Evolutionary conservation across 2,329 filamentous ascomycete genomes (phyloP), one percentile per base, ranked within the genome.

Genomic region (Colletotrichum chlorophyti): DNA sequence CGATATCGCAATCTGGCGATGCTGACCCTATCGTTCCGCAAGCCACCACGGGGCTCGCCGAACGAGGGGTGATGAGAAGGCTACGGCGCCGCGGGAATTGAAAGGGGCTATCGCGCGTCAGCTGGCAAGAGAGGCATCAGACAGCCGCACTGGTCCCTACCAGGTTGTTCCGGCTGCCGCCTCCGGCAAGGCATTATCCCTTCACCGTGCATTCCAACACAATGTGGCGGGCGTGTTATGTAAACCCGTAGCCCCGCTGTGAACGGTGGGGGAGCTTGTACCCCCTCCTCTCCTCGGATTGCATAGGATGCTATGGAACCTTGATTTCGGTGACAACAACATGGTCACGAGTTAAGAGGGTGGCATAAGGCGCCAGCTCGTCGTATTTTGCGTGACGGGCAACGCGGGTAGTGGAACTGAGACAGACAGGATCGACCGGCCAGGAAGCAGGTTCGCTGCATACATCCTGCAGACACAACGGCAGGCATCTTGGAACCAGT

Each of bases 401-500:
- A 38, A 31, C 42, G 50, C 42, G 55, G 42, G 17, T 43, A 54
- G 29, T 37, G 23, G 37, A 48, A 41, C 29, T 40, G n/a, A 38
- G 19, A 23, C 11, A 21, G 27, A 24, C 27, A 27, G 23, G 26
- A 58, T 52, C 32, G 38, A 21, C 40, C 40, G 53, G 53, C 45
- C n/a, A 19, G 27, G 27, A 27, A 47, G 37, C n/a, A 46, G 40
- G 21, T 15, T 41, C 14, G 26, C 40, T 53, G 34, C 48, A 29
- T 34, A 27, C 26, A 23, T 38, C 46, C 32, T 58, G 54, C 54
- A 41, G 34, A 34, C 40, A 58, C 48, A 31, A 23, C 48, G 34
- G 41, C 34, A 29, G 21, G 10, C 27, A 23, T 43, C 27, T 53
- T 34, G 32, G 40, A 47, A 57, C 23, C n/a, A n/a, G n/a, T 17